phyloP scores from a whole-genome alignment of 2,329 filamentous ascomycete species.

The Lomentospora prolificans region DNA sequence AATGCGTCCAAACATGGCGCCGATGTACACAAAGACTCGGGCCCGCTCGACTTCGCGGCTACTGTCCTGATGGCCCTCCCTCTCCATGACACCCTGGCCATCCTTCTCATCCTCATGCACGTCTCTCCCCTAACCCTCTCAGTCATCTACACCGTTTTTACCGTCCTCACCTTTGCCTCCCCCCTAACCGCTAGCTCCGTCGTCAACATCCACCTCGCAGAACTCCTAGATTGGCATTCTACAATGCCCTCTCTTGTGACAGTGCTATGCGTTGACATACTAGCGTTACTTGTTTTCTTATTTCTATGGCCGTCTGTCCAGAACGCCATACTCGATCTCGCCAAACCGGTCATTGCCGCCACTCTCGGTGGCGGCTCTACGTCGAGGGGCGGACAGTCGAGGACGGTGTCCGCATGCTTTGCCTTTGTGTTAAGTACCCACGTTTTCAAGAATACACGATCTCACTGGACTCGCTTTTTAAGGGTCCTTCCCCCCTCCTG shows the following conservation, averaged over 20 bases:
- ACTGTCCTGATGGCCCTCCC: conserved; percentile 86
- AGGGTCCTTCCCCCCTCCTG: conserved; percentile 37
- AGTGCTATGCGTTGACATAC: conserved; percentile 71
- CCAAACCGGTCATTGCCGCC: conserved; percentile 86
- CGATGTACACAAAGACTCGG: conserved; percentile 59
- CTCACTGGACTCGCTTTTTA: conserved; percentile 36
- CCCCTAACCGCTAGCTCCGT: conserved; percentile 69
- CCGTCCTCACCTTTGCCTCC: conserved; percentile 84
- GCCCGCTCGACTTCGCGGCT: conserved; percentile 65
- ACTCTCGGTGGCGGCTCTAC: conserved; percentile 65
- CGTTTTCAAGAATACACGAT: conserved; percentile 37
- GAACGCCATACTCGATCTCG: conserved; percentile 78
- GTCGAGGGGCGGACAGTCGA: conserved; percentile 7
- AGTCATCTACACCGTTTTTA: conserved; percentile 84
- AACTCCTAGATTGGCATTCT: conserved; percentile 81
- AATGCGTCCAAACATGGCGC: conserved; percentile 57
- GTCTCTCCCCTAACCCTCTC: conserved; percentile 82
- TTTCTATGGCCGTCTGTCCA: conserved; percentile 82
- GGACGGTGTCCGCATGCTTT: conserved; percentile 54
- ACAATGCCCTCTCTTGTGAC: conserved; percentile 81
- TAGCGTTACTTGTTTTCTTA: conserved; percentile 77
- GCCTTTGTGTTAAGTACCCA: conserved; percentile 54
- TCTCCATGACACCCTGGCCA: conserved; percentile 89
- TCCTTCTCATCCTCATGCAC: conserved; percentile 90
- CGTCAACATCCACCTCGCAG: conserved; percentile 72